A percentile compares a stretch with the other conserved stretches of the same genome.
phyloP scores from a whole-genome alignment of 192 early-diverging fungal genomes.

The Gaertneriomyces semiglobifer region DNA sequence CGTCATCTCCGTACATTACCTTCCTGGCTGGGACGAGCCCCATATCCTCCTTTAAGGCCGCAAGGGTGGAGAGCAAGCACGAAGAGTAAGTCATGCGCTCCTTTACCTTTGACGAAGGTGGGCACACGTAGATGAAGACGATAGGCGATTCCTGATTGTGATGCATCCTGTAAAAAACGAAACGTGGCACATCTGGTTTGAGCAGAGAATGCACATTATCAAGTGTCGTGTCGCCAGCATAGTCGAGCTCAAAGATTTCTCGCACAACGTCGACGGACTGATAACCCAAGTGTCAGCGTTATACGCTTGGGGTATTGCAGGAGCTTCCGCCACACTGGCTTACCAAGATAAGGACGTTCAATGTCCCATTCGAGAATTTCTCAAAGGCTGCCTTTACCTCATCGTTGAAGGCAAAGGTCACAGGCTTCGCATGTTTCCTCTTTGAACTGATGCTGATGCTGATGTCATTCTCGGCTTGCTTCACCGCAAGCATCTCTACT shows the following conservation, averaged over 20 bases:
- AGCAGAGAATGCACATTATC: constrained; percentile 13
- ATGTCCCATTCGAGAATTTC: constrained; percentile 42
- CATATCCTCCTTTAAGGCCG: constrained; percentile 50
- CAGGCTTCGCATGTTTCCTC: constrained; percentile 62
- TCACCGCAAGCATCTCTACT: constrained; percentile 66
- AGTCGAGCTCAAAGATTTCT: constrained; percentile 30
- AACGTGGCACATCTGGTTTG: constrained; percentile 66
- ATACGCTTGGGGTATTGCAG: not conserved
- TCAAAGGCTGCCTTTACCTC: constrained; percentile 59
- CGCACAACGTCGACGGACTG: constrained; percentile 24
- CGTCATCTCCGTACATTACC: constrained; percentile 18
- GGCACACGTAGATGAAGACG: constrained; percentile 89
- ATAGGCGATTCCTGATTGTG: constrained; percentile 26
- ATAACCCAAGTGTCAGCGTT: not conserved
- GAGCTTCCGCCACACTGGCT: not conserved
- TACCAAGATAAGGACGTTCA: constrained; percentile 51
- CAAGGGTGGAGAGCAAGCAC: constrained; percentile 59
- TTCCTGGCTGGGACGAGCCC: constrained; percentile 61
- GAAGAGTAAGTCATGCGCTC: constrained; percentile 90
- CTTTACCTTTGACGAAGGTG: constrained; percentile 73
- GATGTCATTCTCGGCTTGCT: constrained; percentile 57
- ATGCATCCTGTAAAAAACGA: constrained; percentile 59
- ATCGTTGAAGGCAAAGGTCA: constrained; percentile 60
- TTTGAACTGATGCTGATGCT: constrained; percentile 59
- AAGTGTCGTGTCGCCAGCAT: constrained; percentile 54